Conservation (phyloP, 371 early-diverging fungal genomes). For the Mucor saturninus region DNA sequence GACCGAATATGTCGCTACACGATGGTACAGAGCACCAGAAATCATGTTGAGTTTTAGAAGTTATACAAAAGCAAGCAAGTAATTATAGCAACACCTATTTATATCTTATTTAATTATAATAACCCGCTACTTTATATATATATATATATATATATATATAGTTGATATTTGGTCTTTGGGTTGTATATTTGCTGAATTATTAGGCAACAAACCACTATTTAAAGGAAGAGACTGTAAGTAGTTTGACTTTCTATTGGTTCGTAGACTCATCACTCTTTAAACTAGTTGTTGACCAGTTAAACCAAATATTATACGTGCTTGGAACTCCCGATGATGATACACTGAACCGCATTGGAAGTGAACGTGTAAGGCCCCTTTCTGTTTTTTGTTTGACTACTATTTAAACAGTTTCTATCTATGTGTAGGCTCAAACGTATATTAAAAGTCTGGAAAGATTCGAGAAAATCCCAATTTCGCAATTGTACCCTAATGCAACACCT, state of each 20-base stretch:
- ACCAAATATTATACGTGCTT: conserved; percentile 94
- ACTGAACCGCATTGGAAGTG: conserved; percentile 81
- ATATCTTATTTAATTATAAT: background rate
- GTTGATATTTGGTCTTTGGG: conserved; percentile 99
- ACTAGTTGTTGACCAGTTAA: conserved; percentile 96
- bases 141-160: conserved; percentile 18
- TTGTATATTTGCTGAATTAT: conserved; percentile 96
- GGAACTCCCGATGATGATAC: conserved; percentile 98
- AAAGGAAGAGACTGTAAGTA: conserved; percentile 86
- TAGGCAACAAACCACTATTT: conserved; percentile 88
- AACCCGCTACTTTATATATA: background rate
- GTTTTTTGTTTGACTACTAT: conserved; percentile 53
- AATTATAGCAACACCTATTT: conserved; percentile 3
- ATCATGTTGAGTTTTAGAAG: conserved; percentile 94
- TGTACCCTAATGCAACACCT: conserved; percentile 76
- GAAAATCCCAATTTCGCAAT: conserved; percentile 81
- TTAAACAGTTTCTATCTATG: conserved; percentile 63
- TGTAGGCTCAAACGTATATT: conserved; percentile 94
- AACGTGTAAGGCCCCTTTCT: conserved; percentile 52
- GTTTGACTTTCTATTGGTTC: background rate
- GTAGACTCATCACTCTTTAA: too few relatives aligned
- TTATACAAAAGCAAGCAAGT: conserved; percentile 95
- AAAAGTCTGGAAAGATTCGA: conserved; percentile 86
- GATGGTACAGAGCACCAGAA: conserved; percentile 99
- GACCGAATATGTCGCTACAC: conserved; percentile 97